These are phyloP conservation scores for Fraxinus ornus DNA, from an alignment of 305 asterid species.

Conservation along the genomic window DNA sequence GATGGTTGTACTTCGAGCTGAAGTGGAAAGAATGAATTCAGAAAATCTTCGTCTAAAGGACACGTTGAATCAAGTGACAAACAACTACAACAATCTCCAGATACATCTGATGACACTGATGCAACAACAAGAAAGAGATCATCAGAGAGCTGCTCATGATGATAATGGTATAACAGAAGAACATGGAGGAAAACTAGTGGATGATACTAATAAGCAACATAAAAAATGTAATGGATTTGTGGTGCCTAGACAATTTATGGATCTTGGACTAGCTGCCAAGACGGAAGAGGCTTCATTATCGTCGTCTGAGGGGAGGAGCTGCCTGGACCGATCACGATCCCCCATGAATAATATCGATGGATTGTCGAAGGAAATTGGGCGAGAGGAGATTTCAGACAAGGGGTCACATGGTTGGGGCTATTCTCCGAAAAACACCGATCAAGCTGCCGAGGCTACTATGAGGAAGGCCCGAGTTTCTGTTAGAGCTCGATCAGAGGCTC, in stretches of 20 bases:
- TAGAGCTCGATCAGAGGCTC: slow-evolving; percentile 81
- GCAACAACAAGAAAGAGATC: slow-evolving; percentile 44
- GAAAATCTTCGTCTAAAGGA: slow-evolving; percentile 57
- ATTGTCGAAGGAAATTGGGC: slow-evolving; percentile 10
- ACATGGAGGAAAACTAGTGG: not conserved
- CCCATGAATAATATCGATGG: slow-evolving; percentile 30
- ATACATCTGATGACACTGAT: slow-evolving; percentile 45
- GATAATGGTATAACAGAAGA: slow-evolving; percentile 11
- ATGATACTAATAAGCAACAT: not conserved
- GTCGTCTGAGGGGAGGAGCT: slow-evolving; percentile 46
- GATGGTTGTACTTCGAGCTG: slow-evolving; percentile 54
- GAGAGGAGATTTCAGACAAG: slow-evolving; percentile 40
- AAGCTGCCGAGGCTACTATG: slow-evolving; percentile 72
- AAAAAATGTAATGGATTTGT: slow-evolving; percentile 22
- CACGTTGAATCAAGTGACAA: slow-evolving; percentile 43
- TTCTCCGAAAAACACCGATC: slow-evolving; percentile 47
- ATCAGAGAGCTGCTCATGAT: slow-evolving; percentile 19
- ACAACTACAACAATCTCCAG: slow-evolving; percentile 42
- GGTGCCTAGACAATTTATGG: slow-evolving; percentile 76
- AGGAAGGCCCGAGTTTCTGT: slow-evolving; percentile 95
- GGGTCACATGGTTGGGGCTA: slow-evolving; percentile 34
- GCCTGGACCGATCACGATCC: slow-evolving; percentile 29
- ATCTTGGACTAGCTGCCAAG: slow-evolving; percentile 53
- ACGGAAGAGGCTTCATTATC: slow-evolving; percentile 46
- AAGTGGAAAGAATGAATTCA: slow-evolving; percentile 51